Percentiles rank a stretch among this genome's conserved stretches.
phyloP scores from a whole-genome alignment of 1,139 yeast species.

The Tardiomyces depauwii region DNA sequence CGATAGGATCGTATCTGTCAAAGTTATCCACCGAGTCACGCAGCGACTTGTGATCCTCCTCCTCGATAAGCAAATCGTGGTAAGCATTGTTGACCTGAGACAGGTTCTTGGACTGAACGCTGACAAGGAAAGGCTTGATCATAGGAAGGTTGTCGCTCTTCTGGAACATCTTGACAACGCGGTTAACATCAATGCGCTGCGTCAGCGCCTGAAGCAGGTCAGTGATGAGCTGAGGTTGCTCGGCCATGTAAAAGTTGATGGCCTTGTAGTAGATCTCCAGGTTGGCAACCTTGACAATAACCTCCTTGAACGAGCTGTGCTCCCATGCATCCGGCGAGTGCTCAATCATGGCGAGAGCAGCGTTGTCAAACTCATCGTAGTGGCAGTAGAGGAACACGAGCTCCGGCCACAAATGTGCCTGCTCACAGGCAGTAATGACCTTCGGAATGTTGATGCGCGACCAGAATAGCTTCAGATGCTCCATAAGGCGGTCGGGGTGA shows the following conservation, averaged over 20 bases:
- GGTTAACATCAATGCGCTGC: conserved; percentile 89
- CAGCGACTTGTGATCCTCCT: conserved; percentile 87
- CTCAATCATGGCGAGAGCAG: conserved; percentile 96
- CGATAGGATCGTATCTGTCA: conserved; percentile 87
- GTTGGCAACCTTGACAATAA: conserved; percentile 89
- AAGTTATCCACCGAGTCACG: conserved; percentile 79
- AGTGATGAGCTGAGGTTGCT: conserved; percentile 83
- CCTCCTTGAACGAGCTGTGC: conserved; percentile 87
- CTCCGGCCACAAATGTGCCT: conserved; percentile 94
- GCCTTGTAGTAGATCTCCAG: conserved; percentile 96
- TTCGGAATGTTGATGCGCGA: conserved; percentile 96
- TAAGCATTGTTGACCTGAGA: conserved; percentile 90
- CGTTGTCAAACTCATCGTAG: conserved; percentile 99
- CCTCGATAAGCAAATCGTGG: conserved; percentile 91
- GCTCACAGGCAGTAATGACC: conserved; percentile 88
- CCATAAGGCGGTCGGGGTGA: conserved; percentile 86
- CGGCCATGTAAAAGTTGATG: conserved; percentile 82
- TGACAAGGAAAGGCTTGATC: conserved; percentile 87
- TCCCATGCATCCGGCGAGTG: conserved; percentile 90
- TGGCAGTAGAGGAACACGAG: conserved; percentile 93
- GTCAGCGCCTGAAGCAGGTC: conserved; percentile 77
- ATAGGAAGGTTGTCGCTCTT: conserved; percentile 93
- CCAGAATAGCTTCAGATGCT: conserved; percentile 95
- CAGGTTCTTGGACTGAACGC: conserved; percentile 83
- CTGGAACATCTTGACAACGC: conserved; percentile 91